Conservation (phyloP, 768 basidiomycete species). For the Lyophyllum atratum region DNA sequence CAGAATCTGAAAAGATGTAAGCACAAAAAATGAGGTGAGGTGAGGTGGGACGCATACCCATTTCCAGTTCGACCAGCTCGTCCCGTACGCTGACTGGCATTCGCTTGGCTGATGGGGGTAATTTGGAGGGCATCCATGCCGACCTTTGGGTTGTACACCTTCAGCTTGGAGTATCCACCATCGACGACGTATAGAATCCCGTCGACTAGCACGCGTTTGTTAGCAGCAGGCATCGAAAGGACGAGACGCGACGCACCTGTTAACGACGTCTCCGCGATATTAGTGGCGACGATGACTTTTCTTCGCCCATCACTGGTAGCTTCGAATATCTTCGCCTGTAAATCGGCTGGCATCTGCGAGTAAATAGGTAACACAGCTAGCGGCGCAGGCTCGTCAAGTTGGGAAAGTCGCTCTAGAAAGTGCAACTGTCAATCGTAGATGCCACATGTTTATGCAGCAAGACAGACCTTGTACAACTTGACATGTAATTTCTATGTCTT, state of each 20-base stretch:
- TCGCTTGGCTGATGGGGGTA: constrained; percentile 98
- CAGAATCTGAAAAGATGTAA: constrained; percentile 62
- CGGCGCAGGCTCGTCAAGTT: constrained; percentile 88
- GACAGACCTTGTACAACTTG: constrained; percentile 82
- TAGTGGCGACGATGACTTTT: constrained; percentile 98
- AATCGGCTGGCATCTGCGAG: constrained; percentile 98
- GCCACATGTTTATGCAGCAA: not conserved
- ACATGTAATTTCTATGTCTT: constrained; percentile 97
- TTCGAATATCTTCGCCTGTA: constrained; percentile 98
- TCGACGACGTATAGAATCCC: constrained; percentile 98
- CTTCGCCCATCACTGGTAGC: constrained; percentile 91
- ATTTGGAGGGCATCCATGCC: constrained; percentile 99
- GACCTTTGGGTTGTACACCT: constrained; percentile 98
- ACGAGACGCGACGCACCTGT: constrained; percentile 59
- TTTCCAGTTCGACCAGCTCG: constrained; percentile 96
- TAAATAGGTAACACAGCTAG: constrained; percentile 96
- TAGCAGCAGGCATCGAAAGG: constrained; percentile 8
- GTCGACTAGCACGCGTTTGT: constrained; percentile 63
- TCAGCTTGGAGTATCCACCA: constrained; percentile 94
- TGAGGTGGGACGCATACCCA: constrained; percentile 57
- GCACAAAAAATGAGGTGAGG: not conserved
- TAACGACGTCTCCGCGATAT: constrained; percentile 97
- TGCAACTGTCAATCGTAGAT: not conserved
- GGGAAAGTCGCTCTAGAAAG: constrained; percentile 77
- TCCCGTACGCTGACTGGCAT: constrained; percentile 94